These are phyloP conservation scores for Lanmaoa pseudosensibilis DNA, from an alignment of 768 basidiomycete genomes.

Conservation along the genomic window DNA sequence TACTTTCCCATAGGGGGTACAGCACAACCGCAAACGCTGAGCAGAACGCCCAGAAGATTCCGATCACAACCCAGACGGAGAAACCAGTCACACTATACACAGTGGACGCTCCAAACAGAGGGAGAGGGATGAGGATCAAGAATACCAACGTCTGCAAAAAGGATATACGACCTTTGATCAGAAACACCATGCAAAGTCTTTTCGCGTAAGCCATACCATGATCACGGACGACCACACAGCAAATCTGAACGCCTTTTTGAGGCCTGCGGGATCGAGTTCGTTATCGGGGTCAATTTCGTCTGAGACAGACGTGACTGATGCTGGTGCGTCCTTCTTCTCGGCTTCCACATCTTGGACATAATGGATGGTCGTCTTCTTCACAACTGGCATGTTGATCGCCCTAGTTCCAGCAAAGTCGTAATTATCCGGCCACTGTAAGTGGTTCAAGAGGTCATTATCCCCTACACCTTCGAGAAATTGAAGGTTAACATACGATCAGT, in stretches of 20 bases:
- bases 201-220: slow-evolving; percentile 47
- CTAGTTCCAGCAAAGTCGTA: slow-evolving; percentile 82
- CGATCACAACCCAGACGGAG: slow-evolving; percentile 77
- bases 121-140: slow-evolving; percentile 77
- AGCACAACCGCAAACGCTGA: slow-evolving; percentile 76
- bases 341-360: slow-evolving; percentile 30
- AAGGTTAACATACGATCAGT: slow-evolving; percentile 48
- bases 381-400: slow-evolving; percentile 57
- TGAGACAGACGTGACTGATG: slow-evolving; percentile 38
- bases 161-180: neutral
- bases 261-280: slow-evolving; percentile 62
- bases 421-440: slow-evolving; percentile 67
- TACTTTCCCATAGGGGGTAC: slow-evolving; percentile 86
- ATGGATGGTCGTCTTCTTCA: slow-evolving; percentile 13
- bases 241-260: slow-evolving; percentile 77
- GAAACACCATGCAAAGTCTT: neutral
- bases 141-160: slow-evolving; percentile 53
- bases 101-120: slow-evolving; percentile 80
- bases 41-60: slow-evolving; percentile 81
- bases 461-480: neutral
- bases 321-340: slow-evolving; percentile 37
- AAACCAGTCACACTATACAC: slow-evolving; percentile 65
- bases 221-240: slow-evolving; percentile 72
- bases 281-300: slow-evolving; percentile 43
- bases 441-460: neutral